These are phyloP conservation scores for Zygosaccharomyces kombuchaensis DNA, from an alignment of 805 yeast genomes.

Conservation along the genomic window DNA sequence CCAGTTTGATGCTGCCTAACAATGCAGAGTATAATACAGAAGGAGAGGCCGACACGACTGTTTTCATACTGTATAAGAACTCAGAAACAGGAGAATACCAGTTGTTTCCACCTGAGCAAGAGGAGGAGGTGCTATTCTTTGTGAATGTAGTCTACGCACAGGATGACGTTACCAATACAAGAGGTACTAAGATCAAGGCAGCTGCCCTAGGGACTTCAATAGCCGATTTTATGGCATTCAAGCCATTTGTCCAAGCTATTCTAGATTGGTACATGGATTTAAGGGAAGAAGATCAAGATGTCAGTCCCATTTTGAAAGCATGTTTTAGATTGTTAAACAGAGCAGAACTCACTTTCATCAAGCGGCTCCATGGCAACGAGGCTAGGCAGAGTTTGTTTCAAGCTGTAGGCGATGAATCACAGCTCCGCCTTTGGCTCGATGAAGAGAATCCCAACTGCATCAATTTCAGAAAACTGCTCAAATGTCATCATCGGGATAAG, in stretches of 20 bases:
- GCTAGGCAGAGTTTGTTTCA: conserved; percentile 22
- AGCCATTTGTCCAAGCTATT: conserved; percentile 52
- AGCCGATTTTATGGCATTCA: conserved; percentile 51
- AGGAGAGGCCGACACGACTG: conserved; percentile 54
- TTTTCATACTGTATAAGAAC: conserved; percentile 48
- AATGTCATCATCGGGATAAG: conserved; percentile 15
- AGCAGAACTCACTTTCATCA: conserved; percentile 22
- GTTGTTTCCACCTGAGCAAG: conserved; percentile 24
- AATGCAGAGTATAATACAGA: conserved; percentile 47
- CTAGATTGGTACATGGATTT: conserved; percentile 37
- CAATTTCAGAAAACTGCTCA: conserved; percentile 14
- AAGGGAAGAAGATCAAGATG: conserved; percentile 8
- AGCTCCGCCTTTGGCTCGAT: conserved; percentile 8
- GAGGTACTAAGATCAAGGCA: conserved; percentile 60
- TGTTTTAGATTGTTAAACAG: conserved; percentile 27
- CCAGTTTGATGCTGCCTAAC: conserved; percentile 60
- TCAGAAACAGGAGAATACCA: conserved; percentile 16
- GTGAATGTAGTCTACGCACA: conserved; percentile 53
- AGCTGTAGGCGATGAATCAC: conserved; percentile 20
- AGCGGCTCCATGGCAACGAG: conserved; percentile 14
- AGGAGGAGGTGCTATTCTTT: conserved; percentile 44
- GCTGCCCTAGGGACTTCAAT: conserved; percentile 54
- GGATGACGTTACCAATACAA: conserved; percentile 38
- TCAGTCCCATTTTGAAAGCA: conserved; percentile 17
- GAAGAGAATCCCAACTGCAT: conserved; percentile 5